Base-by-base conservation (phyloP, 1,284 basidiomycete genomes). In the Ceratobasidium sp. region DNA sequence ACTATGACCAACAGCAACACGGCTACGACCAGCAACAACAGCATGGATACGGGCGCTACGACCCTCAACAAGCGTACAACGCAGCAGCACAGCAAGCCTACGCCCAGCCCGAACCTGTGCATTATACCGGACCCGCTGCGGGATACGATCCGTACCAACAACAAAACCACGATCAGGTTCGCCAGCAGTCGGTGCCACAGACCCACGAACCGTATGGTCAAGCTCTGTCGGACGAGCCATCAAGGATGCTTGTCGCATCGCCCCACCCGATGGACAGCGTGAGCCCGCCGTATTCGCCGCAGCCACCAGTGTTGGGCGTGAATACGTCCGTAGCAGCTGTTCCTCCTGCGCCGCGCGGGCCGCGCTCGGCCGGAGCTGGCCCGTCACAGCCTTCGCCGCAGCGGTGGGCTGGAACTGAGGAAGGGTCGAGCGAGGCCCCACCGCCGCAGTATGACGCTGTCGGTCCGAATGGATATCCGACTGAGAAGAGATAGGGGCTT, bases 71-170 rank as follows among this genome's bases (percentile, higher is more conserved):
- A 39, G 43, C 43, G 27, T 73, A 71, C 27, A 64, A 71, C 51
- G 41, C 63, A 41, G 71, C 69, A 1, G 61, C 54, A 24, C 75
- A 75, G 49, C 75, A 51, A 8, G 22, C 62, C 8, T 75, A 75
- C 24, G 63, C 27, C 56, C 66, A 54, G 29, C 53, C 66, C 16
- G 34, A 51, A 41, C 66, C 66, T 43, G 49, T 59, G 27, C 68
- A 56, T n/a, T 61, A 48, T 22, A 41, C 27, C 27, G 54, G 61
- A 56, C 68, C 53, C 53, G 34, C 48, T 29, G 51, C 51, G 65
- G 41, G 13, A 43, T 43, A 54, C 39, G 51, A 56, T 11, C 51
- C 53, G 2, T 58, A 58, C 16, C 51, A 22, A 53, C 51, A 53
- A 22, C 54, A 58, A 19, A 24, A 29, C 54, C 54, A 58, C 31